A percentile compares a stretch with the other conserved stretches of the same genome.
phyloP scores from a whole-genome alignment of 2,329 filamentous ascomycete genomes.

The Cytospora leucostoma region DNA sequence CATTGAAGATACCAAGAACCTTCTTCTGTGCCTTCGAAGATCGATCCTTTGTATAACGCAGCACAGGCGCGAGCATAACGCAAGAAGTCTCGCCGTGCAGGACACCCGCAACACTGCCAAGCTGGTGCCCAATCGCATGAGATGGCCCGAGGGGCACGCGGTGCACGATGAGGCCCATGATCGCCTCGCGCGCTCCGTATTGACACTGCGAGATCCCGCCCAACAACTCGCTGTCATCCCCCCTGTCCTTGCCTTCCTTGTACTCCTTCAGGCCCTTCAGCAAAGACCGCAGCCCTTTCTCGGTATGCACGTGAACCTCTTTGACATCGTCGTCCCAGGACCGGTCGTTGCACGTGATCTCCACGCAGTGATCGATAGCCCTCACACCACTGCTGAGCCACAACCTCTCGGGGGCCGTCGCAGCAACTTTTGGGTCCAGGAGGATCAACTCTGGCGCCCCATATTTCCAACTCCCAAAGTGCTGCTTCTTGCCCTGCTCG shows the following conservation, averaged over 20 bases:
- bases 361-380: not conserved
- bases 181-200: not conserved
- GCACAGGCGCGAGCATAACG: not conserved
- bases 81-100: not conserved
- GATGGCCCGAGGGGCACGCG: not conserved
- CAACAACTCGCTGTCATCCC: not conserved
- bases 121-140: not conserved
- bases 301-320: not conserved
- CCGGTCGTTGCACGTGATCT: not conserved
- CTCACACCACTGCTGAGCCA: not conserved
- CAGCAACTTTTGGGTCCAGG: not conserved
- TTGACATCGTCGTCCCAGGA: not conserved
- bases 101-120: not conserved
- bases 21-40: not conserved
- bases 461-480: not conserved
- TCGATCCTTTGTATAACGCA: not conserved
- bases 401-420: not conserved
- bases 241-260: not conserved
- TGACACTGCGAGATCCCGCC: not conserved
- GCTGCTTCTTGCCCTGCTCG: not conserved
- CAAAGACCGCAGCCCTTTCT: not conserved
- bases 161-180: not conserved
- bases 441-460: not conserved
- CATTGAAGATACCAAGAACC: not conserved
- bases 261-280: not conserved